These are phyloP conservation scores for Macadamia tetraphylla DNA, from an alignment of 164 flowering plant genomes.

Conservation along the genomic window DNA sequence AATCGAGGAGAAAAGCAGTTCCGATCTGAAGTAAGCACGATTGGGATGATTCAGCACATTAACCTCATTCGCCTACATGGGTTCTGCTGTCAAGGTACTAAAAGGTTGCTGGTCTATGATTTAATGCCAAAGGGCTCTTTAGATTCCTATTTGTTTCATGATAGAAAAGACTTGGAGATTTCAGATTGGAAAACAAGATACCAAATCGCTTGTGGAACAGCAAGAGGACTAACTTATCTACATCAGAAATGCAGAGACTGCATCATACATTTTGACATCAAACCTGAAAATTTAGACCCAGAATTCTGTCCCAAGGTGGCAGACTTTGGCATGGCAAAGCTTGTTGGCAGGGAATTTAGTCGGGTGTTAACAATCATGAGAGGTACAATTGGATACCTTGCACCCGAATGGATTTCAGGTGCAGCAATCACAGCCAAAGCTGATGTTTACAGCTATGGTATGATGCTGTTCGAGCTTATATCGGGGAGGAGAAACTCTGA, in stretches of 20 bases:
- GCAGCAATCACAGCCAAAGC: slow-evolving; percentile 1
- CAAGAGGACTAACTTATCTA: slow-evolving; percentile 35
- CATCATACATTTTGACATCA: slow-evolving; percentile 25
- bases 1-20: slow-evolving; percentile 50
- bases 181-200: slow-evolving; percentile 30
- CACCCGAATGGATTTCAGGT: slow-evolving; percentile 27
- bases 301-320: slow-evolving; percentile 32
- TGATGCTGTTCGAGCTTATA: slow-evolving; percentile 37
- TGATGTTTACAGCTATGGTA: slow-evolving; percentile 17
- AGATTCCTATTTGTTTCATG: slow-evolving; percentile 29
- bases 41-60: slow-evolving; percentile 33
- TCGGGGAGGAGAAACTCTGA: slow-evolving; percentile 32
- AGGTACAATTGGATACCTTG: slow-evolving; percentile 29
- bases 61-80: slow-evolving; percentile 54
- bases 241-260: slow-evolving; percentile 39
- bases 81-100: slow-evolving; percentile 42
- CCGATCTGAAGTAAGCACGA: no score
- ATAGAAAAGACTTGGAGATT: slow-evolving; percentile 1
- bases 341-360: slow-evolving; percentile 38
- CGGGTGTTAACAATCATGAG: slow-evolving; percentile 41
- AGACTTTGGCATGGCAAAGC: slow-evolving; percentile 37
- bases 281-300: no score
- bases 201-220: slow-evolving; percentile 23
- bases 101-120: slow-evolving; percentile 46
- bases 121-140: slow-evolving; percentile 53